A percentile compares a stretch with the other conserved stretches of the same genome.
Conservation (phyloP, 345 rosid species). For the Atalantia buxifolia region DNA sequence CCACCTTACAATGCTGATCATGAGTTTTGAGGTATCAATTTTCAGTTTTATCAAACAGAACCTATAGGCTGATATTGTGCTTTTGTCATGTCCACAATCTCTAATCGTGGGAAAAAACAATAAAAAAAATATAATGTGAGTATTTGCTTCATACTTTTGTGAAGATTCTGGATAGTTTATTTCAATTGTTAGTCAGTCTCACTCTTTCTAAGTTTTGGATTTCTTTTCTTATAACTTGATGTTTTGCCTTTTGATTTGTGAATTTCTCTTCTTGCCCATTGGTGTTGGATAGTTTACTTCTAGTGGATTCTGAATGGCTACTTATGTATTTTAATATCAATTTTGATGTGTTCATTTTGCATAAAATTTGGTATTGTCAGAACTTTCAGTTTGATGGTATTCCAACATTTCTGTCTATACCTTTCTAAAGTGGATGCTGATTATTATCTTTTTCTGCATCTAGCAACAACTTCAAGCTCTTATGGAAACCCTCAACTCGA, state of each 20-base stretch:
- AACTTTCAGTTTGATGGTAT: neutral
- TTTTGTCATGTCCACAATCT: too few relatives aligned
- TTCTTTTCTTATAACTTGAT: neutral
- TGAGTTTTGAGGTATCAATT: neutral
- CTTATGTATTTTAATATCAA: neutral
- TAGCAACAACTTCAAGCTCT: constrained; percentile 99
- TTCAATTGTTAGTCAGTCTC: neutral
- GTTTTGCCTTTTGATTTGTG: neutral
- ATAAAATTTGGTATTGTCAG: neutral
- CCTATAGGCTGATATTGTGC: too few relatives aligned
- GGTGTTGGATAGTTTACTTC: neutral
- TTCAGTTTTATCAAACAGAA: too few relatives aligned
- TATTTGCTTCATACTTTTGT: neutral
- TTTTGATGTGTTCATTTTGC: neutral
- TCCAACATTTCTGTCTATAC: neutral
- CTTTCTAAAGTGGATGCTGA: constrained; percentile 13
- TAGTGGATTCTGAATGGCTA: too few relatives aligned
- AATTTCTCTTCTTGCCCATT: neutral
- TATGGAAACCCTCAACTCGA: constrained; percentile 89
- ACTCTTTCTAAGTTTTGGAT: neutral
- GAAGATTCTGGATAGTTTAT: neutral
- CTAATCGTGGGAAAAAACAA: neutral
- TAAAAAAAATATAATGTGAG: neutral
- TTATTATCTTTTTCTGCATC: constrained; percentile 18
- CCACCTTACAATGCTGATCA: neutral